A percentile compares a stretch with the other conserved stretches of the same genome.
Evolutionary conservation across 73 alveolate species (phyloP).

Genomic region (Tetrahymena malaccensis): DNA sequence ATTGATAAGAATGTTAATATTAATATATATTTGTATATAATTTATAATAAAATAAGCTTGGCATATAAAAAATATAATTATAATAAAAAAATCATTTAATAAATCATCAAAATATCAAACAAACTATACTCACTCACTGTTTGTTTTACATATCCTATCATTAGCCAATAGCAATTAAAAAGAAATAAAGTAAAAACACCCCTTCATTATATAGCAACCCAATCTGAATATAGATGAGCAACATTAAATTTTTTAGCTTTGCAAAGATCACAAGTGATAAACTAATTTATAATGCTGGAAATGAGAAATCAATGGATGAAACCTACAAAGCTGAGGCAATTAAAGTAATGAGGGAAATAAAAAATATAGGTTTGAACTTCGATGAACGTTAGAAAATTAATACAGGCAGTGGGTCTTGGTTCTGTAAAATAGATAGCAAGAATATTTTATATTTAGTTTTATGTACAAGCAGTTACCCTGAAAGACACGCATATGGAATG

Average conservation of each 20-base stretch:
- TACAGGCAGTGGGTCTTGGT: conserved; percentile 37
- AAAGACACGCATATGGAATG: conserved; percentile 37
- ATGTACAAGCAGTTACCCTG: conserved; percentile 21
- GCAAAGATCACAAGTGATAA: not conserved
- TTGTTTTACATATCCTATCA: not conserved
- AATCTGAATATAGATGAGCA: not conserved
- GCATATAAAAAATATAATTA: not conserved
- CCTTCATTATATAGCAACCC: not conserved
- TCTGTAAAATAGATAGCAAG: conserved; percentile 16
- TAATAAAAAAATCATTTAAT: not conserved
- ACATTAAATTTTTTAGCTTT: not conserved
- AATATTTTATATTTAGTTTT: conserved; percentile 4
- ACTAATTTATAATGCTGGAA: not conserved
- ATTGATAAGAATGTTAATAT: not conserved
- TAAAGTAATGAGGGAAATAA: conserved; percentile 15
- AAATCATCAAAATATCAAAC: not conserved
- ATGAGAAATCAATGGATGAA: conserved; percentile 6
- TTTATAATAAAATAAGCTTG: no score
- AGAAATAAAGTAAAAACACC: no score
- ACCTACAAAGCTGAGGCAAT: conserved; percentile 1
- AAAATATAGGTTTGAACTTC: not conserved
- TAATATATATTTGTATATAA: no score
- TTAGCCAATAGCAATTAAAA: not conserved
- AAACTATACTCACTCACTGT: not conserved
- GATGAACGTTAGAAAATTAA: conserved; percentile 29